These are phyloP conservation scores for Tetramitus jugosus DNA, from an alignment of 208 protist species.

Conservation along the genomic window DNA sequence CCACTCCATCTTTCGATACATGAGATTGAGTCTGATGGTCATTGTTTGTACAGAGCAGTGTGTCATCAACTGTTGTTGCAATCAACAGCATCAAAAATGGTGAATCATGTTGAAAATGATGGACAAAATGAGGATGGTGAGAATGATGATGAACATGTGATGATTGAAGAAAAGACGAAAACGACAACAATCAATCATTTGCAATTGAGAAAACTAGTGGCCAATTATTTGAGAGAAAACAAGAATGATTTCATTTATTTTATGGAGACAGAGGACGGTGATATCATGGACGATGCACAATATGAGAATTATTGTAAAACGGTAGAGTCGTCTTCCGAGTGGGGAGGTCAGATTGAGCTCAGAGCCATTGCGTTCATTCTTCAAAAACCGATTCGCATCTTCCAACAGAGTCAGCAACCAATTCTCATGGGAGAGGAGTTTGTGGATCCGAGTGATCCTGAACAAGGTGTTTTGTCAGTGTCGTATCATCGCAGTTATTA, in stretches of 20 bases:
- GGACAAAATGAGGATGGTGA: background rate
- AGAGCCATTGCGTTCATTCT: background rate
- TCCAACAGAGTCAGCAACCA: background rate
- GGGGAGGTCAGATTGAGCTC: conserved; percentile 18
- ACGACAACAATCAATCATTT: background rate
- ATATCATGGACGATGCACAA: background rate
- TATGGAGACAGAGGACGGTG: background rate
- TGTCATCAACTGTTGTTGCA: conserved; percentile 8
- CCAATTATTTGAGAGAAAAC: background rate
- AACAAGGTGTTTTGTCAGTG: background rate
- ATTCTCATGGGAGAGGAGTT: background rate
- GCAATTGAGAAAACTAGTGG: background rate
- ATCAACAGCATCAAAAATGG: too few relatives aligned
- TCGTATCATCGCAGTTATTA: conserved; percentile 13
- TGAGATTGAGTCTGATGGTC: conserved; percentile 19
- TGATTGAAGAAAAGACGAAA: too few relatives aligned
- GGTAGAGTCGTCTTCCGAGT: background rate
- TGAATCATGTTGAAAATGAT: too few relatives aligned
- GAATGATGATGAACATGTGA: too few relatives aligned
- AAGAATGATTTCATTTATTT: conserved; percentile 2
- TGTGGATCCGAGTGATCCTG: too few relatives aligned
- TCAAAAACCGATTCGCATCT: background rate
- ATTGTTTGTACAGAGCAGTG: conserved; percentile 21
- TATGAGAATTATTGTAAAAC: background rate
- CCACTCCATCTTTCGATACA: background rate